A percentile compares a stretch with the other conserved stretches of the same genome.
These are phyloP conservation scores for Spizellomyces sp. DNA, from an alignment of 192 early-diverging fungal species.

Conservation along the genomic window DNA sequence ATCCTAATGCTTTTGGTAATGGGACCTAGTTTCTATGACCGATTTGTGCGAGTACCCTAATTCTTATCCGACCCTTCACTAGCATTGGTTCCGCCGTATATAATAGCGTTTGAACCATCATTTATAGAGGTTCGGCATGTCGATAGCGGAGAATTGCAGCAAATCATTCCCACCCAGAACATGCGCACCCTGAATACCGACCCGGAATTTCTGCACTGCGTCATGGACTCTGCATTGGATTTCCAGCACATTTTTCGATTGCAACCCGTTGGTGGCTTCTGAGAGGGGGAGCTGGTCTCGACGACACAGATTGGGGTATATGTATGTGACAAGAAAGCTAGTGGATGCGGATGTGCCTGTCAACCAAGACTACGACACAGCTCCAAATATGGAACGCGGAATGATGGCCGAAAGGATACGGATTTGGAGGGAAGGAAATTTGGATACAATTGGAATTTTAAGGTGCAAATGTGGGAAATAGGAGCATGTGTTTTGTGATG, in stretches of 20 bases:
- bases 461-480: no score
- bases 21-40: not conserved
- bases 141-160: constrained; percentile 69
- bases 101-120: constrained; percentile 85
- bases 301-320: no score
- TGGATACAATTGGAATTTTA: no score
- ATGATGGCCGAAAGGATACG: no score
- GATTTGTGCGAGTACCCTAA: not conserved
- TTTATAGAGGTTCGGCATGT: constrained; percentile 91
- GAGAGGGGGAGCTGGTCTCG: no score
- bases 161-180: constrained; percentile 67
- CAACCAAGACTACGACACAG: no score
- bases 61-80: constrained; percentile 2
- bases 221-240: constrained; percentile 30
- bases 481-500: no score
- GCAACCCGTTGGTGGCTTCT: no score
- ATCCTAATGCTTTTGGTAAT: constrained; percentile 75
- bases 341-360: no score
- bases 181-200: constrained; percentile 61
- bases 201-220: constrained; percentile 19
- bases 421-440: no score
- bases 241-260: constrained; percentile 30
- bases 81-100: constrained; percentile 78
- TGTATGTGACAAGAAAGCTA: no score
- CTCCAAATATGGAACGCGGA: no score